Conservation (phyloP, 495 filamentous ascomycete genomes). For the Neurospora sp. region DNA sequence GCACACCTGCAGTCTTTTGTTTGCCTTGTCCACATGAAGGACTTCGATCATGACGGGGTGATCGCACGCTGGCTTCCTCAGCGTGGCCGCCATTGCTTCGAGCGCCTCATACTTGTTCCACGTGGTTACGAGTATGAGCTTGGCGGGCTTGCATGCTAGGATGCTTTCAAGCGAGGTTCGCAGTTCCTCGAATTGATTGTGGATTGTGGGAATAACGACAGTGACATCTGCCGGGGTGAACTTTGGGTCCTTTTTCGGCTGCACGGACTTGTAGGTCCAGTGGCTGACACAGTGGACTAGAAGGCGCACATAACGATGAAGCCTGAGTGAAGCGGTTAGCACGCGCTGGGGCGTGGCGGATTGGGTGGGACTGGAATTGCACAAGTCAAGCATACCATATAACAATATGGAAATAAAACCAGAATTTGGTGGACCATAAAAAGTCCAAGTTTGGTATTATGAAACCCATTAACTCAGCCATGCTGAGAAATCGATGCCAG, state of each 20-base stretch:
- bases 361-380: not conserved
- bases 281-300: slow-evolving; percentile 43
- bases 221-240: slow-evolving; percentile 43
- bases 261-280: slow-evolving; percentile 38
- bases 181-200: slow-evolving; percentile 44
- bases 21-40: slow-evolving; percentile 36
- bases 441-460: slow-evolving; percentile 27
- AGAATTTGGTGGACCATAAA: slow-evolving; percentile 26
- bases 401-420: slow-evolving; percentile 26
- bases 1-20: slow-evolving; percentile 80
- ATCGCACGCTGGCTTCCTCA: slow-evolving; percentile 15
- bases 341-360: not conserved
- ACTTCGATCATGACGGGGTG: slow-evolving; percentile 31
- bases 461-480: slow-evolving; percentile 25
- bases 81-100: slow-evolving; percentile 31
- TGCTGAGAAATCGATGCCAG: slow-evolving; percentile 8
- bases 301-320: slow-evolving; percentile 44
- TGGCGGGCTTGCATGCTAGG: slow-evolving; percentile 38
- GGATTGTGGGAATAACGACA: slow-evolving; percentile 47
- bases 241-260: slow-evolving; percentile 31
- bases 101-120: slow-evolving; percentile 39
- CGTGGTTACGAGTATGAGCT: slow-evolving; percentile 47
- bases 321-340: slow-evolving; percentile 22
- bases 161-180: slow-evolving; percentile 43
- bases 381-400: slow-evolving; percentile 29